Evolutionary conservation across 352 stramenopile genomes (phyloP).

Genomic region (Lagenidium sp.): DNA sequence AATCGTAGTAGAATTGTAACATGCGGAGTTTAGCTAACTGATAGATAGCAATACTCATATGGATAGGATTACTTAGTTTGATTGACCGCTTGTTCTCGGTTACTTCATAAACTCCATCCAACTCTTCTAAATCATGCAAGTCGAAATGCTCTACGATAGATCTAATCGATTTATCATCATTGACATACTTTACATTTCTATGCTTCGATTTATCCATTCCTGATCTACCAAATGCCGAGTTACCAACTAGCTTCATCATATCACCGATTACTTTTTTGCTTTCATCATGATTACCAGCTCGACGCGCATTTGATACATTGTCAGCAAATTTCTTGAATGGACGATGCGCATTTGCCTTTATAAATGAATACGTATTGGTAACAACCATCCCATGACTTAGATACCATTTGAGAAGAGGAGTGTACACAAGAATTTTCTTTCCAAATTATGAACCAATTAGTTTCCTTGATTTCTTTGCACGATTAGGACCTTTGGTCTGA

Average conservation of each 20-base stretch:
- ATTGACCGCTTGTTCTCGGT: constrained; percentile 8
- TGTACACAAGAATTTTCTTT: constrained; percentile 23
- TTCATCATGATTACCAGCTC: constrained; percentile 15
- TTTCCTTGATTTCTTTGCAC: constrained; percentile 7
- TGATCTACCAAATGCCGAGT: constrained; percentile 7
- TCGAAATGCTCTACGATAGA: background rate
- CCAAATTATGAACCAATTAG: constrained; percentile 27
- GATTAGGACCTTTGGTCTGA: background rate
- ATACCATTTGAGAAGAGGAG: constrained; percentile 28
- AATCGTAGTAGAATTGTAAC: constrained; percentile 16
- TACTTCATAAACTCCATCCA: constrained; percentile 6
- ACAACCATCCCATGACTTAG: constrained; percentile 17
- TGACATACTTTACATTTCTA: constrained; percentile 8
- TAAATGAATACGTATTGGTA: constrained; percentile 20
- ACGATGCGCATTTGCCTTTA: constrained; percentile 9
- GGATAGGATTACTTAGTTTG: constrained; percentile 11
- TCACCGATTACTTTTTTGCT: constrained; percentile 8
- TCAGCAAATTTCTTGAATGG: constrained; percentile 16
- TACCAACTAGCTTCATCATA: constrained; percentile 13
- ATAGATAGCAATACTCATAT: constrained; percentile 14
- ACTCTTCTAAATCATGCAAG: constrained; percentile 8
- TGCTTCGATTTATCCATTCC: constrained; percentile 15
- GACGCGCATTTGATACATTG: constrained; percentile 14
- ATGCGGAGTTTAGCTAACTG: constrained; percentile 13
- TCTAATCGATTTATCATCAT: background rate